These are phyloP conservation scores for Aspergillus awamori DNA, from an alignment of 2,329 filamentous ascomycete species.

Conservation along the genomic window DNA sequence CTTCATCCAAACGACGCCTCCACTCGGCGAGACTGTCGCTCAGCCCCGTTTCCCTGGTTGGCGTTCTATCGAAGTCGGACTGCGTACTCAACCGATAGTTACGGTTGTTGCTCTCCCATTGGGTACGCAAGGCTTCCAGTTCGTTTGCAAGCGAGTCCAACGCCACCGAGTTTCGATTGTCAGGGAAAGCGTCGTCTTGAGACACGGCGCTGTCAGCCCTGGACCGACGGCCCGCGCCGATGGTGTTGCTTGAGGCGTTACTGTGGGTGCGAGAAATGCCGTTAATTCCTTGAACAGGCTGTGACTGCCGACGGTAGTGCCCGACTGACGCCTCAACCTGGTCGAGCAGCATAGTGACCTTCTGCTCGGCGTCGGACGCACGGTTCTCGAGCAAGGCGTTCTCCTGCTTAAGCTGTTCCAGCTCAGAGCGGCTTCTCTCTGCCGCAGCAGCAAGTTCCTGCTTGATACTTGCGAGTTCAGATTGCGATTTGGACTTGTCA, in stretches of 20 bases:
- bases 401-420: conserved; percentile 81
- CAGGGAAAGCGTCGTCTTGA: conserved; percentile 48
- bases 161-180: conserved; percentile 67
- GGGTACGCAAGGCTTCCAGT: conserved; percentile 82
- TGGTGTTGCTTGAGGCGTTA: conserved; percentile 56
- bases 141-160: conserved; percentile 91
- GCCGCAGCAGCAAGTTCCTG: conserved; percentile 60
- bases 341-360: conserved; percentile 88
- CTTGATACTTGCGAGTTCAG: conserved; percentile 57
- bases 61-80: conserved; percentile 77
- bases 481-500: conserved; percentile 69
- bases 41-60: conserved; percentile 53
- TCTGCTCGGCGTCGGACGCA: conserved; percentile 86
- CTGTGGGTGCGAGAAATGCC: conserved; percentile 56
- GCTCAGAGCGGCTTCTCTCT: conserved; percentile 64
- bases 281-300: conserved; percentile 45
- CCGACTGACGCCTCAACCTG: conserved; percentile 93
- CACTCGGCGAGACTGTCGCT: conserved; percentile 77
- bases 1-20: conserved; percentile 73
- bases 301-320: conserved; percentile 81
- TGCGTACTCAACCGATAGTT: conserved; percentile 88
- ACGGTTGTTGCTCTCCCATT: conserved; percentile 96
- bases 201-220: conserved; percentile 47
- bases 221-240: conserved; percentile 38
- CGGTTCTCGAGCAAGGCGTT: conserved; percentile 80